Evolutionary conservation across 1,284 basidiomycete species (phyloP).

Genomic region (Baeospora myosura): DNA sequence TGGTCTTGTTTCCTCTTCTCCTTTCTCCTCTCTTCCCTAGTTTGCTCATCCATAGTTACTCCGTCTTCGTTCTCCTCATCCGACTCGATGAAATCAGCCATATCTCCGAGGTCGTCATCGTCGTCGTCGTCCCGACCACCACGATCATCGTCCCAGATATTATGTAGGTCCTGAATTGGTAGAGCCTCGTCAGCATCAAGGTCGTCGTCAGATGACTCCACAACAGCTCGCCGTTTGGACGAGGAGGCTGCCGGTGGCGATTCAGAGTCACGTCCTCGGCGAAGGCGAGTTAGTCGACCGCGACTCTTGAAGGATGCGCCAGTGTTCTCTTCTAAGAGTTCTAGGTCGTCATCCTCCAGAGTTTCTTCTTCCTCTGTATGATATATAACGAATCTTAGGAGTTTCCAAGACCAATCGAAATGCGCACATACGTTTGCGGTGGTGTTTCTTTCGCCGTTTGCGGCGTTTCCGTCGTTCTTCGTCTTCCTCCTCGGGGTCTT

Average conservation of each 20-base stretch:
- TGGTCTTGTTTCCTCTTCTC: slow-evolving; percentile 60
- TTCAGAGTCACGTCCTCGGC: slow-evolving; percentile 59
- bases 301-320: slow-evolving; percentile 63
- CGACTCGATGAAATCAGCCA: slow-evolving; percentile 89
- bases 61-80: slow-evolving; percentile 79
- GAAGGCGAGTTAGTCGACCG: slow-evolving; percentile 53
- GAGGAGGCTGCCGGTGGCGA: slow-evolving; percentile 58
- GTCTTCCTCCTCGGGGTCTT: slow-evolving; percentile 56
- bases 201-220: slow-evolving; percentile 69
- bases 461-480: slow-evolving; percentile 49
- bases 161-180: slow-evolving; percentile 63
- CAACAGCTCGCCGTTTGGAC: slow-evolving; percentile 48
- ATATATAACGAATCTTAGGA: slow-evolving; percentile 13
- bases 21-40: slow-evolving; percentile 64
- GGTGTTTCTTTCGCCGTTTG: slow-evolving; percentile 63
- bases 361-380: slow-evolving; percentile 57
- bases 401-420: slow-evolving; percentile 10
- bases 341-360: slow-evolving; percentile 95
- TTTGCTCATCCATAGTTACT: slow-evolving; percentile 62
- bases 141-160: slow-evolving; percentile 82
- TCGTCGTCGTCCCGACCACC: slow-evolving; percentile 62
- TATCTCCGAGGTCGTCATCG: slow-evolving; percentile 67
- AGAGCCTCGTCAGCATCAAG: slow-evolving; percentile 52
- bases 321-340: slow-evolving; percentile 91
- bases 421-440: slow-evolving; percentile 48